Percentiles rank a stretch among this genome's conserved stretches.
phyloP scores from a whole-genome alignment of 1,284 basidiomycete species.

The Leccinum solheimii region DNA sequence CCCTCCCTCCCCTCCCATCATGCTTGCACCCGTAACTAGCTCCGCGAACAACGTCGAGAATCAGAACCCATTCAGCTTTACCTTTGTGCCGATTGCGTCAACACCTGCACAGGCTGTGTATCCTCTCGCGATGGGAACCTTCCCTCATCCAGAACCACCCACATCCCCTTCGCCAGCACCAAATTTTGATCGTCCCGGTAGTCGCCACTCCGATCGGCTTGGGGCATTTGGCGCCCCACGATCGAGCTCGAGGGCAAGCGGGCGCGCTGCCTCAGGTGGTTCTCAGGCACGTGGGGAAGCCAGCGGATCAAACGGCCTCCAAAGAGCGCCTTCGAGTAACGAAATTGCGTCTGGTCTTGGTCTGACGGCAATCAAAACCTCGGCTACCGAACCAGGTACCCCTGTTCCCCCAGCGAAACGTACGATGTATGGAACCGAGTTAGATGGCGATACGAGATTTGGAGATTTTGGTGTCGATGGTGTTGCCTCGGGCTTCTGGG shows the following conservation, averaged over 20 bases:
- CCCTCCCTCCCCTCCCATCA: conserved; percentile 37
- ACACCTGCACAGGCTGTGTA: conserved; percentile 48
- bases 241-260: conserved; percentile 35
- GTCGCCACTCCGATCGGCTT: conserved; percentile 36
- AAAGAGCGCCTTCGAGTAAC: conserved; percentile 37
- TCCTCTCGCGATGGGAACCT: conserved; percentile 43
- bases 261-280: conserved; percentile 31
- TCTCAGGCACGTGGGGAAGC: conserved; percentile 31
- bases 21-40: conserved; percentile 38
- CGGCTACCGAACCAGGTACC: conserved; percentile 31
- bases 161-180: conserved; percentile 67
- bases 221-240: conserved; percentile 33
- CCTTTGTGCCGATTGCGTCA: conserved; percentile 52
- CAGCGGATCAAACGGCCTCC: conserved; percentile 29
- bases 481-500: conserved; percentile 68
- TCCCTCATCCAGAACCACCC: conserved; percentile 66
- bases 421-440: conserved; percentile 80
- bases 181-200: conserved; percentile 36
- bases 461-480: conserved; percentile 79
- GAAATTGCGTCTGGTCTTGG: conserved; percentile 42
- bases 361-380: conserved; percentile 36
- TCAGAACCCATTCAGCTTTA: conserved; percentile 53
- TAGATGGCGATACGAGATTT: conserved; percentile 72
- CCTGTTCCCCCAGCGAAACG: conserved; percentile 46
- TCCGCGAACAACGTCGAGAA: conserved; percentile 54